Conservation (phyloP, 306 rosid genomes). For the Sicyos edulis region DNA sequence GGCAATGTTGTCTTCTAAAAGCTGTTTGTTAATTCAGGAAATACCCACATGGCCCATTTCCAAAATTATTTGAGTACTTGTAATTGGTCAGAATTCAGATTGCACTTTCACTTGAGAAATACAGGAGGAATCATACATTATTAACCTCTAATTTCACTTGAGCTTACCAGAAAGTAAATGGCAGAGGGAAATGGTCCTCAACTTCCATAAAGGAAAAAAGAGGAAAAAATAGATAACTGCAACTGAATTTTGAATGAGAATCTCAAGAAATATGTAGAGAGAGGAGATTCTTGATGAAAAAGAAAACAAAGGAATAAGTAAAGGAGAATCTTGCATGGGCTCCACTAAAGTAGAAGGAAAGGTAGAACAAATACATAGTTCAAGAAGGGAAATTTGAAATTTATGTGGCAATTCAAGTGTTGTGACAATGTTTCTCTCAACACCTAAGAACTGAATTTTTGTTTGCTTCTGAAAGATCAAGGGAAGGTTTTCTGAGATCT, state of each 20-base stretch:
- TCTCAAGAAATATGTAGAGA: neutral
- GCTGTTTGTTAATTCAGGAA: constrained; percentile 2
- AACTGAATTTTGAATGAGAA: constrained; percentile 8
- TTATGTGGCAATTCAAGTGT: no score
- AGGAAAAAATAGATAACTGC: neutral
- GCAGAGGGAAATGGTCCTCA: neutral
- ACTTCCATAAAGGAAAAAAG: neutral
- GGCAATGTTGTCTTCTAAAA: neutral
- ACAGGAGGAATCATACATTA: neutral
- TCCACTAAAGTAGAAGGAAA: constrained; percentile 37
- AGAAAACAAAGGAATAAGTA: constrained; percentile 11
- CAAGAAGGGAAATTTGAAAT: constrained; percentile 21
- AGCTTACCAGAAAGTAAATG: neutral
- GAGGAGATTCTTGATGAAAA: constrained; percentile 7
- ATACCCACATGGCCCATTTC: neutral
- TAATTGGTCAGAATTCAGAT: neutral
- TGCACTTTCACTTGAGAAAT: neutral
- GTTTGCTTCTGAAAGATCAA: constrained; percentile 1
- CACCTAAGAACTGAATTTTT: neutral
- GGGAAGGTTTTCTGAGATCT: constrained; percentile 23
- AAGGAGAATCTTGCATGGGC: constrained; percentile 33
- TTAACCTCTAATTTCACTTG: constrained; percentile 4
- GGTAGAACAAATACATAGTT: neutral
- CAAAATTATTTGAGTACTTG: neutral
- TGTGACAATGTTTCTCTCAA: constrained; percentile 1